A percentile compares a stretch with the other conserved stretches of the same genome.
Conservation (phyloP, 2,329 filamentous ascomycete genomes). For the Keithomyces neogunnii region DNA sequence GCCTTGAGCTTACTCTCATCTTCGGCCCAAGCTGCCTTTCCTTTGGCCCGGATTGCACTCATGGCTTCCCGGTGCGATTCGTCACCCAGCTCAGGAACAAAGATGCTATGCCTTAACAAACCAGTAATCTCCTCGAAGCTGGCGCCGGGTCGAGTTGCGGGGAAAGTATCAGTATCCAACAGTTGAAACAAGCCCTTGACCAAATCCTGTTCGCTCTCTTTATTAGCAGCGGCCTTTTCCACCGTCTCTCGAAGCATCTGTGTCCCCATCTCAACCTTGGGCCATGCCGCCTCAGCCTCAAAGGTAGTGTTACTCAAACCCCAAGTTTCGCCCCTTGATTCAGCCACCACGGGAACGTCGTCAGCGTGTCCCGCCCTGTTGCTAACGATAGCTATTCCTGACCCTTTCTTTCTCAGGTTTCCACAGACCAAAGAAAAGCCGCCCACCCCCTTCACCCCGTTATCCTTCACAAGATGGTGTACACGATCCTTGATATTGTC, state of each 20-base stretch:
- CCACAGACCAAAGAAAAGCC: conserved; percentile 61
- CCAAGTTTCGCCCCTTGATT: conserved; percentile 42
- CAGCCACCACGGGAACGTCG: conserved; percentile 50
- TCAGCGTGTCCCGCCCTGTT: conserved; percentile 46
- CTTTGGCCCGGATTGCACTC: conserved; percentile 30
- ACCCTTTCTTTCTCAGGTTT: conserved; percentile 40
- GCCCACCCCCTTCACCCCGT: conserved; percentile 50
- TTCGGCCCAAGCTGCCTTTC: conserved; percentile 25
- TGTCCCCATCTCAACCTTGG: conserved; percentile 49
- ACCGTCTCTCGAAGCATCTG: conserved; percentile 35
- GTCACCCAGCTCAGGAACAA: conserved; percentile 50
- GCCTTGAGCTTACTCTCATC: conserved; percentile 27
- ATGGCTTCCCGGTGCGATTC: conserved; percentile 35
- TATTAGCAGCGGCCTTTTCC: conserved; percentile 26
- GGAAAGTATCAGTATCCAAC: conserved; percentile 50
- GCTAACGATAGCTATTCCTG: conserved; percentile 52
- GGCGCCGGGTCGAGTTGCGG: conserved; percentile 27
- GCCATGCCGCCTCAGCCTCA: conserved; percentile 45
- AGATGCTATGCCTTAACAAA: conserved; percentile 50
- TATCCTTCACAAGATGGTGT: conserved; percentile 39
- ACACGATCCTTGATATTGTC: conserved; percentile 42
- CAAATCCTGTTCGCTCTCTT: conserved; percentile 37
- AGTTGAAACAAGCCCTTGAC: conserved; percentile 43
- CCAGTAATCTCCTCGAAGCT: conserved; percentile 46
- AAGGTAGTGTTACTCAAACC: conserved; percentile 57